phyloP scores from a whole-genome alignment of 2,329 filamentous ascomycete genomes.

The Dactylellina leptospora region DNA sequence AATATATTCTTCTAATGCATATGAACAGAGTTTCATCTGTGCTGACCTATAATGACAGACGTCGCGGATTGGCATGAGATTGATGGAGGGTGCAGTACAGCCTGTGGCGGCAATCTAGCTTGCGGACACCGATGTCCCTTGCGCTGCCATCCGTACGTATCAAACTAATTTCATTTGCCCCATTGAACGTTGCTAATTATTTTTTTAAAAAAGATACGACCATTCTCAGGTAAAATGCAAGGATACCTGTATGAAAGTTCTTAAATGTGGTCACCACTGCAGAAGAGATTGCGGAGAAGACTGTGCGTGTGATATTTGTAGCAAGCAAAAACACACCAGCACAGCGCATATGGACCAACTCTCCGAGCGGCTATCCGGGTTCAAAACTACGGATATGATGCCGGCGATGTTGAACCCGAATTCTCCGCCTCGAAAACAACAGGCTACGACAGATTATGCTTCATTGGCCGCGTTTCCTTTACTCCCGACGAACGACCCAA shows the following conservation, averaged over 20 bases:
- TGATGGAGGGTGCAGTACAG: constrained; percentile 65
- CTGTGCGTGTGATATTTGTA: constrained; percentile 17
- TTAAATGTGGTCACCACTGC: constrained; percentile 57
- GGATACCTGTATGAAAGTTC: constrained; percentile 1
- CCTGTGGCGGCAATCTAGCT: constrained; percentile 62
- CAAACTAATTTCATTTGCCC: not conserved
- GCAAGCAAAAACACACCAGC: not conserved
- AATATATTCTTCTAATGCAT: not conserved
- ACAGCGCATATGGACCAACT: constrained; percentile 12
- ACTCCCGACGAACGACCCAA: not conserved
- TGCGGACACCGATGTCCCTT: constrained; percentile 67
- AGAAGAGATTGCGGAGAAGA: constrained; percentile 10
- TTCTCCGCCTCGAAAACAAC: no score
- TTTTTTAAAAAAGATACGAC: constrained; percentile 6
- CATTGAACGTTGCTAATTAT: not conserved
- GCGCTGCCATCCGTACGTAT: constrained; percentile 66
- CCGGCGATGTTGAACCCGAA: constrained; percentile 34
- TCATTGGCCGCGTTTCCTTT: no score
- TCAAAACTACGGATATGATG: constrained; percentile 47
- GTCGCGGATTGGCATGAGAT: constrained; percentile 67
- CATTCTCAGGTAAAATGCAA: constrained; percentile 5
- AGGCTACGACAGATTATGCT: no score
- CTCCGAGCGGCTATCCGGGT: constrained; percentile 16
- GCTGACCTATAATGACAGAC: constrained; percentile 57
- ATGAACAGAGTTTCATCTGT: not conserved